Conservation (phyloP, 208 protist species). For the Borovskyia barvae region DNA sequence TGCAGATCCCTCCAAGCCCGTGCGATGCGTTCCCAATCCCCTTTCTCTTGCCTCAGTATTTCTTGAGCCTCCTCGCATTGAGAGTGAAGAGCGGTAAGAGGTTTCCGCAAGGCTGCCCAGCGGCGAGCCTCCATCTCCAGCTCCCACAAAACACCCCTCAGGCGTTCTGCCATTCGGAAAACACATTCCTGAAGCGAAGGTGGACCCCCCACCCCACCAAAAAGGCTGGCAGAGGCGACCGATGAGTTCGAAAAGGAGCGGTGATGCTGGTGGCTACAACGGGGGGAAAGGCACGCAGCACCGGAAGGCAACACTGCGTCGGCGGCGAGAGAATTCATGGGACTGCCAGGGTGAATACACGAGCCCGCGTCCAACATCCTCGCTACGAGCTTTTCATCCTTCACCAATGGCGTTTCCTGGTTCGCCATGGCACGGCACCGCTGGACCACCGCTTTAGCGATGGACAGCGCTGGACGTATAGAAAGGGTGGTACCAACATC, state of each 20-base stretch:
- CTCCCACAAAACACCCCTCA: slow-evolving; percentile 1
- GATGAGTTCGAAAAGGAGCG: neutral
- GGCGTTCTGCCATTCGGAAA: neutral
- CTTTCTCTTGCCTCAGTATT: slow-evolving; percentile 7
- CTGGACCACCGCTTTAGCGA: slow-evolving; percentile 15
- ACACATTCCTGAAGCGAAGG: slow-evolving; percentile 14
- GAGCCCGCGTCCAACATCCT: too few relatives aligned
- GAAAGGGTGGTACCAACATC: neutral
- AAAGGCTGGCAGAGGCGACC: neutral
- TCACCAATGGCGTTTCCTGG: neutral
- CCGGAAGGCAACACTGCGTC: too few relatives aligned
- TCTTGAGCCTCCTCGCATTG: neutral
- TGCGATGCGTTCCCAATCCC: neutral
- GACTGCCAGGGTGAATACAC: too few relatives aligned
- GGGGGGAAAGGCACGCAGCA: too few relatives aligned
- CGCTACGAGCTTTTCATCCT: neutral
- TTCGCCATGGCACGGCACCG: slow-evolving; percentile 10
- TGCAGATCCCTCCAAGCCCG: neutral
- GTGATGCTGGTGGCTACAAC: neutral
- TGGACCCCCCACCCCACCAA: neutral
- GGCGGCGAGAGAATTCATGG: too few relatives aligned
- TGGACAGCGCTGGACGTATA: slow-evolving; percentile 4
- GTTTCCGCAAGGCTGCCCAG: slow-evolving; percentile 13
- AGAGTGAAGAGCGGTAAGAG: neutral
- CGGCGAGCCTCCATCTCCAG: slow-evolving; percentile 9